These are phyloP conservation scores for Xylaria sp. DNA, from an alignment of 2,329 filamentous ascomycete species.

Conservation along the genomic window DNA sequence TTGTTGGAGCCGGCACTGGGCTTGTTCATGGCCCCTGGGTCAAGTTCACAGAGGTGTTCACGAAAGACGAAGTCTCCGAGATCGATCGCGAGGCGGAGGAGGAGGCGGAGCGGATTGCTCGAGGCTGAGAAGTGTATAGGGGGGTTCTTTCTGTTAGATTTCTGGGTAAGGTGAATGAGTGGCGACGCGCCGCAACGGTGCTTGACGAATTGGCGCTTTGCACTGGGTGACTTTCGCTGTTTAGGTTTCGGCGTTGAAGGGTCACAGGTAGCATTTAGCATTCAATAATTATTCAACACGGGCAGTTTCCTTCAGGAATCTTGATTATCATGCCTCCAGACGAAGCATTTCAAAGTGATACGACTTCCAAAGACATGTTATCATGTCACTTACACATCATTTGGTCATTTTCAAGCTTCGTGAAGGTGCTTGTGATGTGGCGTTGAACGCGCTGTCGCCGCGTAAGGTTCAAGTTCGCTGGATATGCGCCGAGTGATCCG, in stretches of 20 bases:
- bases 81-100: slow-evolving; percentile 39
- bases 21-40: slow-evolving; percentile 44
- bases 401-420: too few relatives aligned
- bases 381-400: too few relatives aligned
- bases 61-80: slow-evolving; percentile 38
- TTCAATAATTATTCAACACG: background rate
- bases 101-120: slow-evolving; percentile 34
- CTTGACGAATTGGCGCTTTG: background rate
- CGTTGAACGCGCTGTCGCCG: too few relatives aligned
- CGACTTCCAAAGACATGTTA: too few relatives aligned
- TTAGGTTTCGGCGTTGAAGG: background rate
- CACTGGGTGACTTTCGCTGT: background rate
- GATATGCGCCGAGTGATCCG: too few relatives aligned
- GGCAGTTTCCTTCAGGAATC: background rate
- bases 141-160: background rate
- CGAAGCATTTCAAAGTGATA: background rate
- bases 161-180: background rate
- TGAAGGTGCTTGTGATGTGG: too few relatives aligned
- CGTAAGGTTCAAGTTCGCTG: too few relatives aligned
- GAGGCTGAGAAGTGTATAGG: slow-evolving; percentile 1
- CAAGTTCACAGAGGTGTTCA: slow-evolving; percentile 40
- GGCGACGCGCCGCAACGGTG: background rate
- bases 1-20: slow-evolving; percentile 42
- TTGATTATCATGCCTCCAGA: background rate
- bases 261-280: background rate